Base-by-base conservation (phyloP, 1,139 yeast genomes). In the Geotrichum australiense region DNA sequence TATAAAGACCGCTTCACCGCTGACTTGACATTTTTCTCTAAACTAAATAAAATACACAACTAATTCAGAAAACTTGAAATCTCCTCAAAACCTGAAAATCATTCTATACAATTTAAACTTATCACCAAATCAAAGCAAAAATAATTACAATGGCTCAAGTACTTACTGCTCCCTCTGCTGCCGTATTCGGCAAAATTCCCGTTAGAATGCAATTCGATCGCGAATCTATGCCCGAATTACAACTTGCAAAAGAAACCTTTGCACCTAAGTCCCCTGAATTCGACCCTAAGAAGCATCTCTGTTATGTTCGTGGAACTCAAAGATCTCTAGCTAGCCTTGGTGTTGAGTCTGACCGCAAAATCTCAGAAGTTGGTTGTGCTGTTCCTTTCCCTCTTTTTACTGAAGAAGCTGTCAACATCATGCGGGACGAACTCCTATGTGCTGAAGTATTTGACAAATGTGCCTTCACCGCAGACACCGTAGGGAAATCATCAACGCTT, bases 301-400 rank as follows among this genome's bases (percentile, higher is more conserved):
- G 34, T 27, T 36, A 28, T 22, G 23, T 8, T 2, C 33, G n/a
- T 15, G 31, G 31, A 4, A 3, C 20, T 21, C 39, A 36, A 22
- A 20, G 22, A 10, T 27, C 34, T 1, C 12, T 28, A 19, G 23
- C 12, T 15, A 34, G 29, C 5, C 34, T 36, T 21, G 39, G 39
- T 14, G 21, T 36, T 14, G 15, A n/a, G 21, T 32, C 33, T 11
- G 20, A 20, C 12, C 43, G 44, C 14, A 42, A 39, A 4, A 39
- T 47, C 21, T 37, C 46, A 11, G 30, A 27, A 14, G 19, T 47
- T 11, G 50, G 42, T 43, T 76, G 72, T 43, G 39, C 39, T 7
- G 11, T 28, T 21, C 78, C 80, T 1, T 75, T 75, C 57, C 77
- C 77, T 2, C 61, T 75, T 25, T 75, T 75, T 55, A 73, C 78